Conservation (phyloP, 2,329 filamentous ascomycete species). For the Hysterium pulicare region DNA sequence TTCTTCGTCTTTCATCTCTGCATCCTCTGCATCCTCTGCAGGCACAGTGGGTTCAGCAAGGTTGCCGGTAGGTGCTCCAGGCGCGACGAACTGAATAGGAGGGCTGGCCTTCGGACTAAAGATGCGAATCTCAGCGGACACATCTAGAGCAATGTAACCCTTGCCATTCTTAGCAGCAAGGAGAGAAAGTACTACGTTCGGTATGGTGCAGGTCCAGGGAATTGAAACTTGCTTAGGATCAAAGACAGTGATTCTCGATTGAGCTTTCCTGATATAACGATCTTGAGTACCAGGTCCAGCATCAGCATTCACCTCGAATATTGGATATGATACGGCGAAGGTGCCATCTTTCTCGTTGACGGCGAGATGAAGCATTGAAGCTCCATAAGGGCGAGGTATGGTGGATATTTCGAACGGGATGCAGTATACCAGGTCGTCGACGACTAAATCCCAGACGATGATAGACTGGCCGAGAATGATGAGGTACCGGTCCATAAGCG, state of each 20-base stretch:
- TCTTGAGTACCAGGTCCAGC: constrained; percentile 19
- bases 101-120: constrained; percentile 30
- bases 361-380: constrained; percentile 59
- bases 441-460: constrained; percentile 79
- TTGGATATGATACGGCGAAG: constrained; percentile 40
- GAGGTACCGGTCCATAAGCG: constrained; percentile 69
- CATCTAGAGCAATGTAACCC: constrained; percentile 74
- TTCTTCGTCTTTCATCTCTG: constrained; percentile 29
- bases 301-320: constrained; percentile 31
- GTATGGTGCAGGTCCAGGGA: constrained; percentile 54
- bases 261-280: constrained; percentile 31
- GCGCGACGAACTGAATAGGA: constrained; percentile 23
- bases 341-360: constrained; percentile 57
- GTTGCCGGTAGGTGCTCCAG: constrained; percentile 29
- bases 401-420: constrained; percentile 49
- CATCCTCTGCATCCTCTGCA: constrained; percentile 21
- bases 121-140: constrained; percentile 66
- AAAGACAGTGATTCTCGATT: constrained; percentile 62
- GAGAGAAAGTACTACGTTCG: constrained; percentile 63
- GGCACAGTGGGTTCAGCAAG: constrained; percentile 23
- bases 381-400: constrained; percentile 33
- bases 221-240: constrained; percentile 58
- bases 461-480: constrained; percentile 72
- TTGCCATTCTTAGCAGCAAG: constrained; percentile 61
- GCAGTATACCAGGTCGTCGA: constrained; percentile 68